Conservation (phyloP, 2,329 filamentous ascomycete genomes). For the Cryphonectria carpinicola region DNA sequence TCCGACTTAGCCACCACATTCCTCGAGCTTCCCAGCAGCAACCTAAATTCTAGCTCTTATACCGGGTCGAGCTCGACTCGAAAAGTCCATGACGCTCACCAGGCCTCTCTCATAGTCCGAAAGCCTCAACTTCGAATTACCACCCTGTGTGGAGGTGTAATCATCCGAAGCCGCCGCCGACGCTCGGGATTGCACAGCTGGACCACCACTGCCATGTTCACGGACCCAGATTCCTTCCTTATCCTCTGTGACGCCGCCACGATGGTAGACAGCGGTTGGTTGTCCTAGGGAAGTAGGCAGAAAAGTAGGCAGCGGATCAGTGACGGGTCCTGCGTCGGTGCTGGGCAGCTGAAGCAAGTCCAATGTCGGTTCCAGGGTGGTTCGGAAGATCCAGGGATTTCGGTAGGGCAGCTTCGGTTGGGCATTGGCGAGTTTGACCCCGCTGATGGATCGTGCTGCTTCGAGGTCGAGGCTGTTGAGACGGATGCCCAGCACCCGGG, state of each 20-base stretch:
- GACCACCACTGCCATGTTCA: neutral
- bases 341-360: neutral
- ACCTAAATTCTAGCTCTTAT: neutral
- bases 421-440: neutral
- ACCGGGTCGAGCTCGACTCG: constrained; percentile 11
- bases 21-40: neutral
- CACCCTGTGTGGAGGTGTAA: neutral
- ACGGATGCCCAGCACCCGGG: constrained; percentile 16
- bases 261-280: neutral
- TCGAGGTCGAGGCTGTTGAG: constrained; percentile 24
- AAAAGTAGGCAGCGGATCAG: constrained; percentile 7
- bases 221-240: neutral
- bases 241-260: neutral
- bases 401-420: constrained; percentile 13
- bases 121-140: neutral
- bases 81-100: constrained; percentile 21
- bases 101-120: constrained; percentile 7
- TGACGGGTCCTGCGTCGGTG: neutral
- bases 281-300: neutral
- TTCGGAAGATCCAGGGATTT: constrained; percentile 30
- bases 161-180: constrained; percentile 1
- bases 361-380: constrained; percentile 18
- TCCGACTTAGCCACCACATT: neutral
- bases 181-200: neutral
- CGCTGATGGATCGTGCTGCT: constrained; percentile 22